A percentile compares a stretch with the other conserved stretches of the same genome.
phyloP scores from a whole-genome alignment of 805 yeast genomes.

The Jamesozyma spencerorum region DNA sequence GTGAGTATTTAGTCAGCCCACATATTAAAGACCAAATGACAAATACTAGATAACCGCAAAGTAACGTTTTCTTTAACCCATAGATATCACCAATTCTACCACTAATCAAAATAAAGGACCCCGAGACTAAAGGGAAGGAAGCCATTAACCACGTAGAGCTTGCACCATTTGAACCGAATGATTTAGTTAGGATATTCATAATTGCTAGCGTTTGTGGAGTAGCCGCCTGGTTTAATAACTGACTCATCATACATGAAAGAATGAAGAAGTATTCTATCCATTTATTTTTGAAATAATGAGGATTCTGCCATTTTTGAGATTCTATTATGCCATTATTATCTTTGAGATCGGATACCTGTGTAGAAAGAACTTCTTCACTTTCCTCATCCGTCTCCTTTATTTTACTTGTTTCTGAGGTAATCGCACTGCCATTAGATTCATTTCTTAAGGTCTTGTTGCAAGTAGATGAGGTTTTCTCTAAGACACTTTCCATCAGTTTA shows the following conservation, averaged over 20 bases:
- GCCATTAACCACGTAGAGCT: constrained; percentile 60
- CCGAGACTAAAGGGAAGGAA: constrained; percentile 59
- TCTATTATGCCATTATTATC: not conserved
- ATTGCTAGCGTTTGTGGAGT: constrained; percentile 32
- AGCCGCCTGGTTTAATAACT: constrained; percentile 35
- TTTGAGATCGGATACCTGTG: too few species aligned
- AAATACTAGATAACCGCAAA: constrained; percentile 48
- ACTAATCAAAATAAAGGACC: constrained; percentile 59
- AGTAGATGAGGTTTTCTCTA: too few species aligned
- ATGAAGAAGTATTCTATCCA: constrained; percentile 25
- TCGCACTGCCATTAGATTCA: too few species aligned
- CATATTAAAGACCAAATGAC: constrained; percentile 50
- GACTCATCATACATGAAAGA: constrained; percentile 28
- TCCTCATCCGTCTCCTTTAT: too few species aligned
- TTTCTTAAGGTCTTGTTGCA: too few species aligned
- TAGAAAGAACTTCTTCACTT: too few species aligned
- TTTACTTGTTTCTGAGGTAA: too few species aligned
- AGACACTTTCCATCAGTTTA: too few species aligned
- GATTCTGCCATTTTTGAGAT: constrained; percentile 12
- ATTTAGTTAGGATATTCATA: constrained; percentile 29
- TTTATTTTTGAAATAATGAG: constrained; percentile 13
- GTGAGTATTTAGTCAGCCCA: constrained; percentile 47
- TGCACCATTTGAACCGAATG: constrained; percentile 27
- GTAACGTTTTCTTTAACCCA: constrained; percentile 48
- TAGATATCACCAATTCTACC: constrained; percentile 67